Conservation (phyloP, 805 yeast genomes). For the Candida argentea region DNA sequence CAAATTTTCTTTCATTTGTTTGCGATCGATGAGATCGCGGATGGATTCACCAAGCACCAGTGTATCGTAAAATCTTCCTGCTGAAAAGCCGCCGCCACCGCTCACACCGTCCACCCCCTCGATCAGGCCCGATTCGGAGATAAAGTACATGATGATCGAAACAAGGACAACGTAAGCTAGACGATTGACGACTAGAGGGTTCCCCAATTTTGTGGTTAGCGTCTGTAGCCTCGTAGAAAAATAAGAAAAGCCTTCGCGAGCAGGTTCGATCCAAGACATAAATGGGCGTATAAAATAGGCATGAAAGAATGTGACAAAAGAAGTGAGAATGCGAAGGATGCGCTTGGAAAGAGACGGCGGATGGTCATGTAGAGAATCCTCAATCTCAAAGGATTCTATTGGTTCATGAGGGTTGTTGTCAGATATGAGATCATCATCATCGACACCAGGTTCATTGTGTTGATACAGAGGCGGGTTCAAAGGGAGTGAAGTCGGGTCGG, state of each 20-base stretch:
- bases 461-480: too few species aligned
- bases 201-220: slow-evolving; percentile 58
- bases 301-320: too few species aligned
- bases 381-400: slow-evolving; percentile 31
- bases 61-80: slow-evolving; percentile 58
- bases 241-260: slow-evolving; percentile 36
- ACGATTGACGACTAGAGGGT: slow-evolving; percentile 75
- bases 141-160: slow-evolving; percentile 44
- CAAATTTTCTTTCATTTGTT: slow-evolving; percentile 51
- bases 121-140: slow-evolving; percentile 45
- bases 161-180: slow-evolving; percentile 60
- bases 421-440: too few species aligned
- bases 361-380: slow-evolving; percentile 16
- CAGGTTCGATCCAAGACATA: slow-evolving; percentile 38
- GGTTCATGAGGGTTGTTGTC: too few species aligned
- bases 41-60: slow-evolving; percentile 40
- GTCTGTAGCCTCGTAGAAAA: slow-evolving; percentile 42
- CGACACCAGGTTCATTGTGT: too few species aligned
- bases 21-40: slow-evolving; percentile 39
- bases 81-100: slow-evolving; percentile 32
- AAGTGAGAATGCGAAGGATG: too few species aligned
- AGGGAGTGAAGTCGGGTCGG: too few species aligned
- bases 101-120: slow-evolving; percentile 29
- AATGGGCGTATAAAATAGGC: slow-evolving; percentile 37
- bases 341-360: too few species aligned